Base-by-base conservation (phyloP, 2,329 filamentous ascomycete species). In the Botrytis medusae region DNA sequence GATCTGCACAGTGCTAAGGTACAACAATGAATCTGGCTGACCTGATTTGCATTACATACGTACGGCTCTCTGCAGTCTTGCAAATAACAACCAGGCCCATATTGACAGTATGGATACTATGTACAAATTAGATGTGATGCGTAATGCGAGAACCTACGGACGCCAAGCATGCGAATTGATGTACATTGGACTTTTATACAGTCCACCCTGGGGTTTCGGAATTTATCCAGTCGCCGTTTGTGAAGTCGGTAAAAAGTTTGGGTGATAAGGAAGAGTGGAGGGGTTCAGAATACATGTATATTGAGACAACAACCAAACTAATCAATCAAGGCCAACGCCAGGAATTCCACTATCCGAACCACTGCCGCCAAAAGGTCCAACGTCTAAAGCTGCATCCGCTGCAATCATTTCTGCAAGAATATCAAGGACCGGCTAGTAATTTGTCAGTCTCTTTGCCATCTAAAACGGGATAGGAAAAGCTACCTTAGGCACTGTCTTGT, bases 401-500 rank as follows among this genome's bases (percentile, higher is more conserved):
- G 95, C 95, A 81, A 99, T 97, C 94, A 99, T 98, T 85, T 98
- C 94, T 77, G 96, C 96, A 76, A 99, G 90, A 79, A 98, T 91
- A 83, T 99, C 95, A 79, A 99, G 91, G 79, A 98, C 93, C 76
- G 95, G 91, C 92, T 96, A 77, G 14, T 76, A 74, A 34, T 78
- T 76, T 75, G 69, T 78, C 75, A 78, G 75, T 73, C 57, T 75
- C 25, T 34, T 48, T 71, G 51, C 46, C 37, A 37, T 29, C 40
- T 72, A 57, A 69, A 54, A n/a, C 40, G 25, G 54, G 73, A 82
- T 74, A 83, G 18, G 46, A n/a, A n/a, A 32, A 62, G 25, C 61
- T 73, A 94, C 95, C 92, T 98, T 98, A 79, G 95, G 92, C 63
- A 98, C 95, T 46, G 96, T 98, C 89, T 97, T 97, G 84, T 99